Conservation (phyloP, 2,329 filamentous ascomycete species). For the Esteya vermicola region DNA sequence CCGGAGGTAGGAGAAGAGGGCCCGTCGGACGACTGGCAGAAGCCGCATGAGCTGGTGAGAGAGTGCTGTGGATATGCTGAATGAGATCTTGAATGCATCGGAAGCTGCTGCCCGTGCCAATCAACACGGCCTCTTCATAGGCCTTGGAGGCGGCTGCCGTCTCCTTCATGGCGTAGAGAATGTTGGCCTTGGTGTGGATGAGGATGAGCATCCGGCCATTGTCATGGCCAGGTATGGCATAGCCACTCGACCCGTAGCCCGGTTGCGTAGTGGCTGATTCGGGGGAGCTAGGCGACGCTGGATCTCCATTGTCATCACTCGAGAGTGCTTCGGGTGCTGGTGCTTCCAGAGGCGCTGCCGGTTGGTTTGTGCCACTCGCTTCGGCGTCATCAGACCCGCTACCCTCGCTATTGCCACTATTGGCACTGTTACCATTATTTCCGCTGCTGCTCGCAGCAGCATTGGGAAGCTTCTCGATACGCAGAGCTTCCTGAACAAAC, state of each 20-base stretch:
- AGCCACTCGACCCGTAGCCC: conserved; percentile 67
- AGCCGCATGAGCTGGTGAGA: conserved; percentile 32
- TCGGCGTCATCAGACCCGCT: too few species aligned
- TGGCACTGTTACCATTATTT: background rate
- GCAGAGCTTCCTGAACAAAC: conserved; percentile 64
- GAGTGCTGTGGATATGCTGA: conserved; percentile 56
- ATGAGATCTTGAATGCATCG: conserved; percentile 68
- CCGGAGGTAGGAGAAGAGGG: conserved; percentile 69
- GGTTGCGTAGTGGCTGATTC: conserved; percentile 14
- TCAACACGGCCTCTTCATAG: conserved; percentile 88
- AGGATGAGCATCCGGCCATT: conserved; percentile 90
- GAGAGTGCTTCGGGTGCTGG: too few species aligned
- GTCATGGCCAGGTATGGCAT: conserved; percentile 69
- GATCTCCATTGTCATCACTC: background rate
- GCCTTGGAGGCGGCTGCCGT: conserved; percentile 68
- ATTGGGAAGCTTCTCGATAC: conserved; percentile 18
- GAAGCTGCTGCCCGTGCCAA: conserved; percentile 61
- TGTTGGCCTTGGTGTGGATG: conserved; percentile 95
- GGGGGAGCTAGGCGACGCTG: background rate
- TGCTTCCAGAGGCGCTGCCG: too few species aligned
- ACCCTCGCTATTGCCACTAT: background rate
- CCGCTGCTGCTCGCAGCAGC: background rate
- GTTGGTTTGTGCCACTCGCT: background rate
- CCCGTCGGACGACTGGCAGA: conserved; percentile 21
- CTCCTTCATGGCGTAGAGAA: conserved; percentile 83